Base-by-base conservation (phyloP, 768 basidiomycete species). In the Serendipita sp. region DNA sequence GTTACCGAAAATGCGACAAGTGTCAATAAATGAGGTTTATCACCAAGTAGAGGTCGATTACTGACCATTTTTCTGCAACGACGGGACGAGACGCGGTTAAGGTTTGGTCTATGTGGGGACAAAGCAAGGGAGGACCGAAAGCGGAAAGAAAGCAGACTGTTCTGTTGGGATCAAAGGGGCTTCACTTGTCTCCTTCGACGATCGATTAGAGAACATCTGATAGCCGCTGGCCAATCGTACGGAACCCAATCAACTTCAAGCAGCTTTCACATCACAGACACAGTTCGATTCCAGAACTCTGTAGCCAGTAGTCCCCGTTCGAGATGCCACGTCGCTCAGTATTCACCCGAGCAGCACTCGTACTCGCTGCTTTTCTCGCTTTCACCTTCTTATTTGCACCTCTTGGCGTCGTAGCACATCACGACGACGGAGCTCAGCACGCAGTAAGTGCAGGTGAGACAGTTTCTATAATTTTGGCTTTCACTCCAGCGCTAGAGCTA, bases 51-150 rank as follows among this genome's bases (percentile, higher is more conserved):
- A 13, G 23, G 30, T 13, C 16, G 16, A 54, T n/a, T 34, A 66
- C 80, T 70, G 75, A 81, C 80, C 82, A 84, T 82, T 58, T 44
- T 71, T 74, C 71, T 76, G 75, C 72, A 76, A 74, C 68, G 76
- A 75, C 68, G 70, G 69, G 65, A 65, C 72, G 69, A 66, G 34
- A n/a, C 4, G 30, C 56, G 16, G 56, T 60, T 60, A 60, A 60
- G 56, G 56, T 60, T 60, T 38, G 36, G 56, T 34, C 36, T 60
- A 36, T 23, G 16, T 60, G 56, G 56, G 35, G 36, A 60, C 56
- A 60, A 60, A 60, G 56, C 56, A 60, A 60, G 56, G 8, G 8
- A 18, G 5, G 8, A 8, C 48, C n/a, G 8, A n/a, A 32, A 23
- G 23, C 23, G 23, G 23, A 23, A 23, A 23, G 23, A 23, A 23